Evolutionary conservation across 164 flowering plant species (phyloP), one percentile per base, ranked within the genome.

Genomic region (Piper betle): DNA sequence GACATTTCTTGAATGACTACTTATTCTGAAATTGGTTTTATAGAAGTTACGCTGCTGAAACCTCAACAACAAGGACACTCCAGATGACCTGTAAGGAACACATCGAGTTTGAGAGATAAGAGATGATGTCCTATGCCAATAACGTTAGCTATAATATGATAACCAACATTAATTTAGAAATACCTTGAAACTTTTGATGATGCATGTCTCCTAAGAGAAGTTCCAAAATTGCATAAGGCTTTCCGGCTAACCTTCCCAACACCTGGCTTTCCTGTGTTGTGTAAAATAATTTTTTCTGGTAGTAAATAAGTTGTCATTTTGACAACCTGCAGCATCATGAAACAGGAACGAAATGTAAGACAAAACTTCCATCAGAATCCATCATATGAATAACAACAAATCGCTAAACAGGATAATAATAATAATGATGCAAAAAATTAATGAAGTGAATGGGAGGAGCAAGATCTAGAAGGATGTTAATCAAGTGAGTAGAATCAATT

Each of bases 271-370:
- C 39, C 56, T 37, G 43, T 12, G 15, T 2, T 52, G 39, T 52
- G 55, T 37, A 62, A 12, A 52, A 17, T 62, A 16, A 42, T n/a
- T 6, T 42, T 62, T 55, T 57, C 57, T 15, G 57, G 39, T 19
- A 81, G 80, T 55, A 84, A 42, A 66, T 83, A 67, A 5, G 80
- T 74, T 54, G 87, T 68, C 91, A 85, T 84, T 18, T 54, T 16
- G 8, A 54, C 8, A 17, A 54, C 18, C 50, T 46, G 50, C 9
- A 46, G 10, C 15, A 15, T 10, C 50, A 46, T 6, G 15, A 46
- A 46, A 46, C 11, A 46, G 50, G 7, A 46, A 46, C 15, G 10
- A 10, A 46, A 46, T 12, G 50, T 46, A 46, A 46, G 50, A 15
- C 15, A 15, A 46, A 46, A 46, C 15, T 3, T 2, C 12, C 6